Evolutionary conservation across 1,284 basidiomycete species (phyloP).

Genomic region (Leucoagaricus sp.): DNA sequence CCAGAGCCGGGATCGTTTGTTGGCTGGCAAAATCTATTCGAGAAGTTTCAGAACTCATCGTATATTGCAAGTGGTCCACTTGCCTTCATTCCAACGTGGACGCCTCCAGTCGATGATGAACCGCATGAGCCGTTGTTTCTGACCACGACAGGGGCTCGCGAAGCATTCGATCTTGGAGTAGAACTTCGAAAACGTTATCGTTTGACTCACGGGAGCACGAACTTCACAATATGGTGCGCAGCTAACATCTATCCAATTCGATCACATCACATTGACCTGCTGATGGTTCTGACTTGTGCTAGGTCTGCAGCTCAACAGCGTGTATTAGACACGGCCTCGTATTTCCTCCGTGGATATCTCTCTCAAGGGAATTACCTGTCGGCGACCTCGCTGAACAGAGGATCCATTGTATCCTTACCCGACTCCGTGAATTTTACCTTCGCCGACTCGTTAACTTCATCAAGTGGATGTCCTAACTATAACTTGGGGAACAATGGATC

Average conservation of each 20-base stretch:
- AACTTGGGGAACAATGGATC: background rate
- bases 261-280: background rate
- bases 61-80: background rate
- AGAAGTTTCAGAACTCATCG: background rate
- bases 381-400: background rate
- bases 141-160: background rate
- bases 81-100: background rate
- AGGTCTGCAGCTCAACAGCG: constrained; percentile 3
- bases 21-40: background rate
- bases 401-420: background rate
- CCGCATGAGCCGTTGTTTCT: background rate
- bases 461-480: background rate
- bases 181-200: background rate
- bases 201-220: background rate
- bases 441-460: constrained; percentile 2
- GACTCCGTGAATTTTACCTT: constrained; percentile 5
- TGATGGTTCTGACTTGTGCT: background rate
- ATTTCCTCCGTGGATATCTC: background rate
- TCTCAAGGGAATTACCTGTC: constrained; percentile 5
- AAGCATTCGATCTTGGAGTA: constrained; percentile 1
- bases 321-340: background rate
- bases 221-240: constrained; percentile 4
- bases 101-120: constrained; percentile 1
- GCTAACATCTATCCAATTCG: background rate
- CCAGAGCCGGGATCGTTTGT: constrained; percentile 1